Evolutionary conservation across 192 early-diverging fungal species (phyloP), one percentile per base, ranked within the genome.

Genomic region (Chytriomyces confervae): DNA sequence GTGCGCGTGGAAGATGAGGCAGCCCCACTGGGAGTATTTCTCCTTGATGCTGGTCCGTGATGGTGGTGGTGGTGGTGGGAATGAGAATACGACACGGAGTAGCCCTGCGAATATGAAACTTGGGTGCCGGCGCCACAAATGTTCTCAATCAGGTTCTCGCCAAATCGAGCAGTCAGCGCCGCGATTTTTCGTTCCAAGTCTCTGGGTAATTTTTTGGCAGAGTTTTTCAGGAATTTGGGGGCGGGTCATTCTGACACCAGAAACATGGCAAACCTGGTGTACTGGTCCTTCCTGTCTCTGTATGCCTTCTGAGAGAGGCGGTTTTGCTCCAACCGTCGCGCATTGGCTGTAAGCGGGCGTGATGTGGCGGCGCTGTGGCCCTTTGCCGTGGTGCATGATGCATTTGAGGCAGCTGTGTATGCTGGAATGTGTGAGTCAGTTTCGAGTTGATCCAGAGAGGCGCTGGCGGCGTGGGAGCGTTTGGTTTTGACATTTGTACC

Each of bases 111-210:
- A 36, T 36, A 36, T 36, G 36, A 36, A 36, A 36, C 36, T 3
- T 36, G 36, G 53, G 13, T 57, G 53, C 53, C 53, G 53, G 16
- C 53, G 20, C 20, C 20, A 57, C 13, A 13, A 20, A 57, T 13
- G 53, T 13, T n/a, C 3, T 57, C 53, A 2, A 57, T 5, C 53
- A 57, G 16, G 53, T 57, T 20, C 13, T 57, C 20, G 13, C 53
- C 53, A 57, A 57, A 57, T n/a, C 20, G 53, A n/a, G 13, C 53
- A 3, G 53, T 57, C 16, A 57, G 13, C 13, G 20, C 20, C 1
- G 53, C 53, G 13, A 57, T n/a, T 20, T 57, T 57, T 57, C 53
- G 53, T 57, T 57, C 53, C 53, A 57, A n/a, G 13, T 57, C 53
- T 20, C 53, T 57, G 13, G 13, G 53, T 57, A n/a, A 57, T 57